Evolutionary conservation across 2,329 filamentous ascomycete genomes (phyloP).

Genomic region (Botrytis pseudocinerea): DNA sequence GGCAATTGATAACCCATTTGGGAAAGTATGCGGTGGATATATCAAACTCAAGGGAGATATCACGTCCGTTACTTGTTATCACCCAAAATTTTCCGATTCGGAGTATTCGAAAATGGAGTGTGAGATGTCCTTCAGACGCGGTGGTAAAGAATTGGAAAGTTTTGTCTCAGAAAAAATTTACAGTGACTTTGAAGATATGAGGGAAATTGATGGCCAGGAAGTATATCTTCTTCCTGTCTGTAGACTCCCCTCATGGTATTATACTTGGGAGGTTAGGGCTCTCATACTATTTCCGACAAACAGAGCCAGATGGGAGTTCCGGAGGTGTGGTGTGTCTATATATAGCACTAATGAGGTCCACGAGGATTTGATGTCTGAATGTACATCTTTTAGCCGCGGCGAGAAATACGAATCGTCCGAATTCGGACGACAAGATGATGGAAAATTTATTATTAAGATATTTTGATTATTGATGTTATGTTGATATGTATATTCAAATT

Average conservation of each 20-base stretch:
- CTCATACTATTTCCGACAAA: not conserved
- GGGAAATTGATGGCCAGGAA: not conserved
- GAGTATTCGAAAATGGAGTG: too few relatives aligned
- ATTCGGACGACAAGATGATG: not conserved
- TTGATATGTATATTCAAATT: too few relatives aligned
- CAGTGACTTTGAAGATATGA: not conserved
- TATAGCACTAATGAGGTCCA: rapidly evolving
- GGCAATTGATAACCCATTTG: not conserved
- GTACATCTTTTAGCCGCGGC: not conserved
- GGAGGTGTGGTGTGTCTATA: not conserved
- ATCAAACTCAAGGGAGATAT: not conserved
- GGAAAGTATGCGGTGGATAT: not conserved
- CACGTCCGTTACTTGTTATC: too few relatives aligned
- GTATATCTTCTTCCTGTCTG: not conserved
- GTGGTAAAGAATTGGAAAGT: not conserved
- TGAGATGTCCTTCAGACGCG: too few relatives aligned
- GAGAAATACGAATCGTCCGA: not conserved
- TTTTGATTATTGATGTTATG: not conserved
- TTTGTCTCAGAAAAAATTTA: too few relatives aligned
- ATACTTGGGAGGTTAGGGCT: not conserved
- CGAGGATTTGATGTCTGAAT: not conserved
- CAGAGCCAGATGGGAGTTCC: not conserved
- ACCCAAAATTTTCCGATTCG: too few relatives aligned
- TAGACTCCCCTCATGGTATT: not conserved
- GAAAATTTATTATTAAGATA: not conserved